Evolutionary conservation across 495 filamentous ascomycete species (phyloP).

Genomic region (Penicillium flavigenum): DNA sequence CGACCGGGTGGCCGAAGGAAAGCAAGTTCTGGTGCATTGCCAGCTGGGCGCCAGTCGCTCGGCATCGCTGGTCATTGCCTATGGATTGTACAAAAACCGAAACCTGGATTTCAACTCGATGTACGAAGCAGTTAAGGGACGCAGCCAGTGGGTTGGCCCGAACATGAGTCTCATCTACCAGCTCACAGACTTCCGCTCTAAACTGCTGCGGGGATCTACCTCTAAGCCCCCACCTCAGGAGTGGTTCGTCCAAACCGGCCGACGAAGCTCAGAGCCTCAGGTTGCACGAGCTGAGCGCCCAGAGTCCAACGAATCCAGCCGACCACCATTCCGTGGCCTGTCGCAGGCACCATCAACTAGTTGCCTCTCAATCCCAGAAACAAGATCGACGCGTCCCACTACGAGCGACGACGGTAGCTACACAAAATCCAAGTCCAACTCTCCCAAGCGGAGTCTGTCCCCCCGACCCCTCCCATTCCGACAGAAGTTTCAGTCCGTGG

Average conservation of each 20-base stretch:
- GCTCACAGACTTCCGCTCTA: conserved; percentile 76
- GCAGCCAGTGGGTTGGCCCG: conserved; percentile 93
- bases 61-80: conserved; percentile 94
- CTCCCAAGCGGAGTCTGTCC: conserved; percentile 42
- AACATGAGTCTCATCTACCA: conserved; percentile 99
- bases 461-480: conserved; percentile 46
- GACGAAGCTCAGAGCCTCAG: conserved; percentile 40
- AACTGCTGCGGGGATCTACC: conserved; percentile 45
- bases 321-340: conserved; percentile 22
- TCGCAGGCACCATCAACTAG: conserved; percentile 31
- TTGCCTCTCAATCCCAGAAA: conserved; percentile 33
- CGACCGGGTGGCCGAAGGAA: conserved; percentile 70
- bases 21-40: conserved; percentile 90
- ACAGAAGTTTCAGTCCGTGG: conserved; percentile 40
- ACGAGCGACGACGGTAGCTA: conserved; percentile 32
- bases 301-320: conserved; percentile 18
- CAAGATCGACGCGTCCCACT: conserved; percentile 27
- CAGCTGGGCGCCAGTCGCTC: conserved; percentile 95
- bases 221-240: conserved; percentile 38
- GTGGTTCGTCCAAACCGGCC: conserved; percentile 34
- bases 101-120: conserved; percentile 86
- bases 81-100: conserved; percentile 90
- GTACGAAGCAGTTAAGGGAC: conserved; percentile 83
- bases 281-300: conserved; percentile 24
- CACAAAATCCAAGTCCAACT: conserved; percentile 25